A percentile compares a stretch with the other conserved stretches of the same genome.
These are phyloP conservation scores for Pachysandra terminalis DNA, from an alignment of 164 flowering plant genomes.

Conservation along the genomic window DNA sequence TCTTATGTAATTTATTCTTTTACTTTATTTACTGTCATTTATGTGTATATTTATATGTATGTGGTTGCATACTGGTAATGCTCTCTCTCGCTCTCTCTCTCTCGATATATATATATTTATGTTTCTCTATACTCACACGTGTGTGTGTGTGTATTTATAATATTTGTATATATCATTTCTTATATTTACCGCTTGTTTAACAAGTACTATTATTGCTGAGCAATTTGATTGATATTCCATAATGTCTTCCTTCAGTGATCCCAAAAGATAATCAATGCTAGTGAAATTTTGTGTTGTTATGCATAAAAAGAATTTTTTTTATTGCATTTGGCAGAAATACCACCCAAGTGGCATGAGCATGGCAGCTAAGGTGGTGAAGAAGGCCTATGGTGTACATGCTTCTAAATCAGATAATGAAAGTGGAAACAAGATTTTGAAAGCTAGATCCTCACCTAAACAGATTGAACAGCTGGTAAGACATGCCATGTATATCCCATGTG, in stretches of 20 bases:
- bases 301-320: background rate
- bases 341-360: slow-evolving; percentile 38
- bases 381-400: slow-evolving; percentile 31
- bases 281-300: background rate
- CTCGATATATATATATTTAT: too few relatives aligned
- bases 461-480: slow-evolving; percentile 30
- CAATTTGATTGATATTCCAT: background rate
- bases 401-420: slow-evolving; percentile 31
- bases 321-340: slow-evolving; percentile 39
- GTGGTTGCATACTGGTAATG: too few relatives aligned
- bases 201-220: background rate
- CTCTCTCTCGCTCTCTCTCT: too few relatives aligned
- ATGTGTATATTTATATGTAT: too few relatives aligned
- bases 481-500: background rate
- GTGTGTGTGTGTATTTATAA: too few relatives aligned
- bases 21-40: too few relatives aligned
- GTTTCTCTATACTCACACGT: too few relatives aligned
- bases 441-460: slow-evolving; percentile 22
- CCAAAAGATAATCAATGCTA: background rate
- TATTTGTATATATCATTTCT: too few relatives aligned
- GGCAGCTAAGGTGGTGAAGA: slow-evolving; percentile 35
- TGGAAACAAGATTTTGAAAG: slow-evolving; percentile 19
- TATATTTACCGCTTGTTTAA: too few relatives aligned
- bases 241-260: background rate
- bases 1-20: background rate